Conservation (phyloP, 345 rosid species). For the Ceriops zippeliana region DNA sequence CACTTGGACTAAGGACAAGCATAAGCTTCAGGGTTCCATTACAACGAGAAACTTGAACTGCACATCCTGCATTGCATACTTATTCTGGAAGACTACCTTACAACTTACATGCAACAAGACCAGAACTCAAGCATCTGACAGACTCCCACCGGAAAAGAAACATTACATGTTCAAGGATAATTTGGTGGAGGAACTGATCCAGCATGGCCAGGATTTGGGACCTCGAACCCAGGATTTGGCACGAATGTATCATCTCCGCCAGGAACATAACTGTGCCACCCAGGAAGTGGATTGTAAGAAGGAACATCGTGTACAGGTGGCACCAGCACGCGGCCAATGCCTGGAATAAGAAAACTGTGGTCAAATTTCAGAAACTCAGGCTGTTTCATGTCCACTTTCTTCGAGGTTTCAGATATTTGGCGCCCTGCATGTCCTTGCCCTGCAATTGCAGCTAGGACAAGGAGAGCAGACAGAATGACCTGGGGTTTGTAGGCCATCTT, state of each 20-base stretch:
- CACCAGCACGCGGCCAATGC: constrained; percentile 52
- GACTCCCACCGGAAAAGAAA: neutral
- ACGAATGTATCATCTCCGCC: constrained; percentile 61
- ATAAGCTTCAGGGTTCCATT: no score
- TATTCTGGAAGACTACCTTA: neutral
- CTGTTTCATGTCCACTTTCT: constrained; percentile 48
- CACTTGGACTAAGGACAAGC: no score
- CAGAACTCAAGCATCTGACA: neutral
- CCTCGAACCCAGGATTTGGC: constrained; percentile 67
- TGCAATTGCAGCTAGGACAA: constrained; percentile 34
- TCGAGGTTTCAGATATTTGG: constrained; percentile 28
- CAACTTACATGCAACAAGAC: neutral
- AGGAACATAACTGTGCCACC: constrained; percentile 35
- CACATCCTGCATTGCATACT: no score
- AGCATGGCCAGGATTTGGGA: constrained; percentile 42
- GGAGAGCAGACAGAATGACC: constrained; percentile 20
- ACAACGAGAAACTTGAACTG: no score
- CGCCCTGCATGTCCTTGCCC: constrained; percentile 47
- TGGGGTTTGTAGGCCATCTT: constrained; percentile 35
- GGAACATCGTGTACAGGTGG: constrained; percentile 42
- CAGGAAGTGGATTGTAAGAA: constrained; percentile 34
- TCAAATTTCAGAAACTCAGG: constrained; percentile 47
- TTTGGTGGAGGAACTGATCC: constrained; percentile 25
- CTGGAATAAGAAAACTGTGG: constrained; percentile 53
- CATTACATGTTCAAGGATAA: constrained; percentile 34